Conservation (phyloP, 768 basidiomycete species). For the Kwoniella newhampshirensis region DNA sequence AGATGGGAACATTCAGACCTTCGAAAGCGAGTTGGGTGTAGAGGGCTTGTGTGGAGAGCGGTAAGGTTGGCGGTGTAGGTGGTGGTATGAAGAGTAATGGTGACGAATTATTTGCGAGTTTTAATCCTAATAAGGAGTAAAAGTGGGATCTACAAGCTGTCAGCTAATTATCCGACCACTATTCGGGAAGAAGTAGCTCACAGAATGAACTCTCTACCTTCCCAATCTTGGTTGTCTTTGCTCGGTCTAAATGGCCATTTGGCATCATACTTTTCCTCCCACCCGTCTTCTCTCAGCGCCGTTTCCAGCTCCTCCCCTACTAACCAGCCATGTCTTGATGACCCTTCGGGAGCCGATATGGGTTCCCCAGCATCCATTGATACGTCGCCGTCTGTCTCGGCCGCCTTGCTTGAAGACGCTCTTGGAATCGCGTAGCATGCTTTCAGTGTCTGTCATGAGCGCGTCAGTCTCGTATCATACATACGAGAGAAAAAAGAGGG, state of each 20-base stretch:
- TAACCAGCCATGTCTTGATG: slow-evolving; percentile 25
- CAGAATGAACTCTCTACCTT: slow-evolving; percentile 39
- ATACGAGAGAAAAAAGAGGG: not conserved
- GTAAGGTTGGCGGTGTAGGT: slow-evolving; percentile 35
- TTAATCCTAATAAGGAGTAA: slow-evolving; percentile 30
- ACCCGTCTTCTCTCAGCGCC: slow-evolving; percentile 21
- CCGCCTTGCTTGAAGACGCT: slow-evolving; percentile 4
- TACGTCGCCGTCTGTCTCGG: not conserved
- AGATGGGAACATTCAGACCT: slow-evolving; percentile 43
- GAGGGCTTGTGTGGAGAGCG: slow-evolving; percentile 33
- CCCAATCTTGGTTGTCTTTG: slow-evolving; percentile 39
- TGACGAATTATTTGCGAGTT: slow-evolving; percentile 37
- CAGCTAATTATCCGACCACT: not conserved
- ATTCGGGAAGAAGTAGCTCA: slow-evolving; percentile 13
- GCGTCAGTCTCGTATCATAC: not conserved
- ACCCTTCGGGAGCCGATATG: not conserved
- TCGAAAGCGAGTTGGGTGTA: slow-evolving; percentile 51
- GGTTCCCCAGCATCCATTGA: not conserved
- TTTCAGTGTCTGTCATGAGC: slow-evolving; percentile 20
- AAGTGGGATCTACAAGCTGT: slow-evolving; percentile 28
- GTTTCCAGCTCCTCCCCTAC: slow-evolving; percentile 34
- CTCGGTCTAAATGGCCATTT: slow-evolving; percentile 37
- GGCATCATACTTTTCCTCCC: slow-evolving; percentile 28
- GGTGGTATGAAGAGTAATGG: slow-evolving; percentile 48
- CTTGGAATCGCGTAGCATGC: slow-evolving; percentile 38